Evolutionary conservation across 1,284 basidiomycete species (phyloP), one percentile per base, ranked within the genome.

Genomic region (Cryptococcus wingfieldii): DNA sequence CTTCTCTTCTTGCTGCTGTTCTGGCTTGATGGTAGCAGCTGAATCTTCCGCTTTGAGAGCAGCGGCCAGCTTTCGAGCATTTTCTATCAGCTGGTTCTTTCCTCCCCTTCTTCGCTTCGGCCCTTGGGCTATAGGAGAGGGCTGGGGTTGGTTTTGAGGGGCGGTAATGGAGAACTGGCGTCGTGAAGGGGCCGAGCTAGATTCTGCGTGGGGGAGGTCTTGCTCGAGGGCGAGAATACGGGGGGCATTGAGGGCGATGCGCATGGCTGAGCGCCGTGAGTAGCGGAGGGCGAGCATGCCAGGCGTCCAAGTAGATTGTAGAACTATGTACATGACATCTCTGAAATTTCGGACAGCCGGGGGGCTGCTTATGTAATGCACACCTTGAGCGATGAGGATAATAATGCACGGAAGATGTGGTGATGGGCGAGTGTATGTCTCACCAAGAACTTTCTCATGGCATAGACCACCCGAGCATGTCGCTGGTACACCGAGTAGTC

Each of bases 131-230:
- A 13, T 28, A n/a, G 16, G 38, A 5, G 38, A 23, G 16, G 34
- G 38, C 19, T 25, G 23, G 8, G 18, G 31, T 19, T n/a, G 19
- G 7, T 41, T n/a, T 23, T 13, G 38, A 12, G 13, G 23, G 10
- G 39, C 18, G 31, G 50, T 25, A 14, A 52, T 44, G 5, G 57
- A 47, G 18, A 49, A 28, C n/a, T 31, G 38, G 13, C 59, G 44
- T 19, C 50, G 38, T n/a, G 47, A 60, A 12, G 59, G 48, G 13
- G 59, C 59, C 37, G 55, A 57, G 46, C 59, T 60, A 2, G 55
- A 60, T 44, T 60, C 59, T 25, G 59, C 59, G 50, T 60, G 53
- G 25, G 53, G 55, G 13, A 51, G 47, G 16, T 38, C 41, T 23
- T 12, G 25, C 19, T 43, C 42, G 48, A 31, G 43, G 16, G 27